Evolutionary conservation across 2,329 filamentous ascomycete genomes (phyloP), one percentile per base, ranked within the genome.

Genomic region (Cordyceps militaris): DNA sequence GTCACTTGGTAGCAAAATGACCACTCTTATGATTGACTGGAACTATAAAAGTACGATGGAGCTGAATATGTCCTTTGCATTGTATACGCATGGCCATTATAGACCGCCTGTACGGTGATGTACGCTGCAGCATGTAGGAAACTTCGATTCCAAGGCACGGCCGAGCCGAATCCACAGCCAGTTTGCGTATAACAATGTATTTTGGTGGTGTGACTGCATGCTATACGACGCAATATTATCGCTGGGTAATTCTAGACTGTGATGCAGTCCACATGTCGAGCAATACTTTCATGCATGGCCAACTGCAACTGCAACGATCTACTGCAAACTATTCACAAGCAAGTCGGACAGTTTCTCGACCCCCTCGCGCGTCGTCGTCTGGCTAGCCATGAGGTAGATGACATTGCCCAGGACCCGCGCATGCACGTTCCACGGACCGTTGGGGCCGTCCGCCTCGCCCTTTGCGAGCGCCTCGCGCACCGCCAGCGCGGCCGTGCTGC

Each of bases 381-480:
- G 79, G 48, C 79, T 73, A 0, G 79, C 73, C 81, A 84, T 84
- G 34, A 84, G 61, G 64, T 84, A 84, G 8, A 84, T 66, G 0
- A 84, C 80, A 62, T 84, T 83, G 0, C 81, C 82, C 40, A 84
- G 63, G 2, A 83, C 78, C 7, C 82, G 69, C 3, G 74, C 76
- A 58, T 84, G 80, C 7, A 82, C 71, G 52, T 79, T 81, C 74
- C 78, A 80, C 2, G 66, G 59, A 0, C 64, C 69, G 24, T 66
- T 69, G 0, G 61, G 64, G 0, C 63, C 69, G 24, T 65, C 69
- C 0, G 61, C 64, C 0, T 60, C 61, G 0, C 68, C 67, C 26
- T 62, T 54, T 9, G 64, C 58, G 1, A 81, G 63, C 24, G 63
- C 64, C 2, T 69, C 66, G 47, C 79, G 76, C 0, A 82, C 62